A percentile compares a stretch with the other conserved stretches of the same genome.
These are phyloP conservation scores for Erucastrum elatum DNA, from an alignment of 345 rosid genomes.

Conservation along the genomic window DNA sequence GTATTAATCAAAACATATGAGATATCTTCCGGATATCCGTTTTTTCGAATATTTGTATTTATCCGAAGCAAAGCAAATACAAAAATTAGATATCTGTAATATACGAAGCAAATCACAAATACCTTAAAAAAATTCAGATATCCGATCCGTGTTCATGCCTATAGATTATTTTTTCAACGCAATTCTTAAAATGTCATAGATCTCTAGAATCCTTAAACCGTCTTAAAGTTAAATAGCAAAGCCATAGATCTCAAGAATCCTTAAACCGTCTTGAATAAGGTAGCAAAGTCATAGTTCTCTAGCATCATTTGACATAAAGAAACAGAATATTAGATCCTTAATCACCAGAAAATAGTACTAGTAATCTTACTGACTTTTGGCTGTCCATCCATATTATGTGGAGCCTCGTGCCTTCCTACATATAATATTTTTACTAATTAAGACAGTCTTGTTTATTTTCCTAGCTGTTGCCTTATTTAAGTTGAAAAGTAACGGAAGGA, in stretches of 20 bases:
- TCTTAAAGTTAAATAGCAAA: not conserved
- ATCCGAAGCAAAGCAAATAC: too few species aligned
- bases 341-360: not conserved
- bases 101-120: too few species aligned
- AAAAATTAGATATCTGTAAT: too few species aligned
- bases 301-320: not conserved
- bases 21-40: too few species aligned
- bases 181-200: not conserved
- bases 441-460: not conserved
- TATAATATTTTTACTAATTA: not conserved
- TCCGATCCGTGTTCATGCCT: too few species aligned
- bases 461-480: not conserved
- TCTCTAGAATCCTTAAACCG: not conserved
- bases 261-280: not conserved
- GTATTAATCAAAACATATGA: too few species aligned
- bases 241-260: not conserved
- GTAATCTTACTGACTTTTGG: not conserved
- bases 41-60: too few species aligned
- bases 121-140: too few species aligned
- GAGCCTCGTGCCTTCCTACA: not conserved
- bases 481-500: not conserved
- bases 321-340: not conserved
- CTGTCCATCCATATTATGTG: not conserved
- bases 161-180: not conserved
- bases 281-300: not conserved